These are phyloP conservation scores for Trichoderma sp. DNA, from an alignment of 2,329 filamentous ascomycete species.

Conservation along the genomic window DNA sequence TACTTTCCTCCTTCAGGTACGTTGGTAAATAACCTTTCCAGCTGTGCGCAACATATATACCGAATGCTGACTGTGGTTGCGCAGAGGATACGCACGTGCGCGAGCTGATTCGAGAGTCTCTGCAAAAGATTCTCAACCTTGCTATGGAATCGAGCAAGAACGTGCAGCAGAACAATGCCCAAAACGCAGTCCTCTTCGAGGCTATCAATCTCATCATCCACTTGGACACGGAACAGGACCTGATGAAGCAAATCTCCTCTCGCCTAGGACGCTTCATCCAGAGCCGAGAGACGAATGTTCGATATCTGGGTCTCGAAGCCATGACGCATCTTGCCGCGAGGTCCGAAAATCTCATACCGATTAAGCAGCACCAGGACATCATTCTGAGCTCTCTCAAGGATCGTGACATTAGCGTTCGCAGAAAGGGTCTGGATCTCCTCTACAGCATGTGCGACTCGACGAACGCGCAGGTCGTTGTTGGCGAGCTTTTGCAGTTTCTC, in stretches of 20 bases:
- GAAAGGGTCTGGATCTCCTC: constrained; percentile 90
- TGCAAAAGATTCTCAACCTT: constrained; percentile 86
- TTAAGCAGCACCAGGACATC: constrained; percentile 96
- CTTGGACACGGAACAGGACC: constrained; percentile 85
- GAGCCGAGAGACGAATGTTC: constrained; percentile 93
- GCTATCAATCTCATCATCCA: constrained; percentile 98
- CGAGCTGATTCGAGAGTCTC: constrained; percentile 83
- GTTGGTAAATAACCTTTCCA: constrained; percentile 25
- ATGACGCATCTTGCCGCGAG: constrained; percentile 97
- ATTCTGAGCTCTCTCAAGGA: constrained; percentile 94
- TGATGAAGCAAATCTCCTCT: constrained; percentile 95
- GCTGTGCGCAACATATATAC: background rate
- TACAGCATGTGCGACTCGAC: constrained; percentile 99
- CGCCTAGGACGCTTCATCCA: constrained; percentile 93
- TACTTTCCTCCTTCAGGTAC: constrained; percentile 92
- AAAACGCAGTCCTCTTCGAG: constrained; percentile 96
- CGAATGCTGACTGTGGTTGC: background rate
- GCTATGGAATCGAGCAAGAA: constrained; percentile 96
- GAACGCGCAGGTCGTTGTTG: constrained; percentile 92
- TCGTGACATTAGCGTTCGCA: constrained; percentile 91
- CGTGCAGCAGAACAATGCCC: constrained; percentile 98
- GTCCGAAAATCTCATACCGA: constrained; percentile 90
- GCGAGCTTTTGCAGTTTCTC: constrained; percentile 88
- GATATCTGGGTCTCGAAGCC: constrained; percentile 91
- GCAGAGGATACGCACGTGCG: constrained; percentile 88